A percentile compares a stretch with the other conserved stretches of the same genome.
These are phyloP conservation scores for Solanum arcanum DNA, from an alignment of 257 asterid species.

Conservation along the genomic window DNA sequence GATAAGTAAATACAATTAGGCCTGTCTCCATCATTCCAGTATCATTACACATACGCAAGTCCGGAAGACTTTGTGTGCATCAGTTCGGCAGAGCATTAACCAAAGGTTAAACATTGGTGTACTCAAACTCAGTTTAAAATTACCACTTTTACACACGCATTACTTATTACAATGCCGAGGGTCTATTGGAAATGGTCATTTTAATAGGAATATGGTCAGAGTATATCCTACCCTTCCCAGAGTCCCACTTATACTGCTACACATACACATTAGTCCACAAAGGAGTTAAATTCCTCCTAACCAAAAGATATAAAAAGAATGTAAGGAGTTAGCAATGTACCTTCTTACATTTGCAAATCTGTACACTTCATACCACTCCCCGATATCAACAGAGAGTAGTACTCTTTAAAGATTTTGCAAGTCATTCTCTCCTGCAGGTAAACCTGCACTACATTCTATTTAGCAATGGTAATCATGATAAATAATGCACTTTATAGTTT, in stretches of 20 bases:
- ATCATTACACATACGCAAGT: background rate
- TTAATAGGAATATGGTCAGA: background rate
- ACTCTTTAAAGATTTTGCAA: background rate
- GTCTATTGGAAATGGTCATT: background rate
- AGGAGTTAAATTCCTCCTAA: background rate
- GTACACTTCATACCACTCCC: background rate
- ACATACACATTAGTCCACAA: background rate
- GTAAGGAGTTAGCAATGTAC: background rate
- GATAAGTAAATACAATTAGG: background rate
- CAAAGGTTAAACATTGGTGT: background rate
- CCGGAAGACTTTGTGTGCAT: background rate
- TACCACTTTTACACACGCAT: background rate
- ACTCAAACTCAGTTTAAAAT: background rate
- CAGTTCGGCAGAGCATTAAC: background rate
- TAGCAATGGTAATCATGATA: background rate
- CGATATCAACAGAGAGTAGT: background rate
- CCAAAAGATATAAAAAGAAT: background rate
- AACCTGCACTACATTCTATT: background rate
- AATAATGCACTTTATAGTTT: background rate
- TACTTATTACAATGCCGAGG: background rate
- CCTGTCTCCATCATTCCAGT: slow-evolving; percentile 1
- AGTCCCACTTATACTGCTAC: background rate
- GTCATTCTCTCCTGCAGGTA: background rate
- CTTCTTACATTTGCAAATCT: background rate
- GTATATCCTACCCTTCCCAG: background rate